Evolutionary conservation across 1,284 basidiomycete species (phyloP).

Genomic region (Hypsizygus ulmarius): DNA sequence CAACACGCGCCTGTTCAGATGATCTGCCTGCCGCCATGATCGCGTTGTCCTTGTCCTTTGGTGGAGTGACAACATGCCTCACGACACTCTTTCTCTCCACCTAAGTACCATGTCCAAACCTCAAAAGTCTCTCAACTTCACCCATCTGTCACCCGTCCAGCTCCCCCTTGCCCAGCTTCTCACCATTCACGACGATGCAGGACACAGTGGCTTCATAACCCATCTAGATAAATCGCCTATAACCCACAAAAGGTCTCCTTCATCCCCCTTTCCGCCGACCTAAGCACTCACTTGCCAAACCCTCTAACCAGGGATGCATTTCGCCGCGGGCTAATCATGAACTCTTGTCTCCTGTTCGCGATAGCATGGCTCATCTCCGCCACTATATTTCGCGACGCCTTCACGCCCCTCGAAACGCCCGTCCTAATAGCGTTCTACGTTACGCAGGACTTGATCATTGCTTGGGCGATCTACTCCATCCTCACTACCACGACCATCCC

Average conservation of each 20-base stretch:
- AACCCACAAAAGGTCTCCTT: constrained; percentile 22
- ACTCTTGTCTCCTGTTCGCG: constrained; percentile 21
- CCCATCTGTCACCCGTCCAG: constrained; percentile 2
- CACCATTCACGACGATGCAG: constrained; percentile 23
- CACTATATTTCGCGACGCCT: constrained; percentile 19
- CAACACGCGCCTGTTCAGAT: too few relatives aligned
- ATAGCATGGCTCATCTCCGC: constrained; percentile 19
- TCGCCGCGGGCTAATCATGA: constrained; percentile 24
- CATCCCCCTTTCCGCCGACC: not conserved
- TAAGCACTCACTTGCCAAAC: not conserved
- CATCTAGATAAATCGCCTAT: constrained; percentile 29
- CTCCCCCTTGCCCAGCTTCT: constrained; percentile 24
- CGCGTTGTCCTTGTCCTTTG: too few relatives aligned
- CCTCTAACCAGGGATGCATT: constrained; percentile 24
- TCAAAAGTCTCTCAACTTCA: not conserved
- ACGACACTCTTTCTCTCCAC: too few relatives aligned
- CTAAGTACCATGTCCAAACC: too few relatives aligned
- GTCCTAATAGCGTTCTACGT: constrained; percentile 21
- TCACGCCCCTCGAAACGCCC: constrained; percentile 17
- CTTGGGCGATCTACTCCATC: constrained; percentile 25
- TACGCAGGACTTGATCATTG: constrained; percentile 25
- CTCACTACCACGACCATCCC: constrained; percentile 27
- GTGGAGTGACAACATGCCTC: too few relatives aligned
- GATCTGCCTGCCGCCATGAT: too few relatives aligned
- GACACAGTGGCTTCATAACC: constrained; percentile 28